A percentile compares a stretch with the other conserved stretches of the same genome.
Evolutionary conservation across 2,329 filamentous ascomycete species (phyloP).

Genomic region (Cordyceps fumosorosea): DNA sequence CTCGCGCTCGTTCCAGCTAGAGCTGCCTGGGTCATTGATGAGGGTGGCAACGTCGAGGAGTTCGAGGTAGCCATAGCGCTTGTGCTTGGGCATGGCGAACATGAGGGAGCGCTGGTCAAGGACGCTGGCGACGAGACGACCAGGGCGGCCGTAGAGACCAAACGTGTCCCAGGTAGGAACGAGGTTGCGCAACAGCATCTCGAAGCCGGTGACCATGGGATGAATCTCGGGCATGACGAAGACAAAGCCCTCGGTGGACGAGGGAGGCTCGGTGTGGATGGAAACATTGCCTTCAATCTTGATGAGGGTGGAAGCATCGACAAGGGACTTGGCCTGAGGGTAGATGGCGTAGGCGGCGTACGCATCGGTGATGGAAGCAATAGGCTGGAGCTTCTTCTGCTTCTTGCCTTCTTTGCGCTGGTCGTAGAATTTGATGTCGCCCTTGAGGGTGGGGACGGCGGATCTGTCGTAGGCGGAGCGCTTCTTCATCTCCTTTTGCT

Average conservation of each 20-base stretch:
- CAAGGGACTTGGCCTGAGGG: conserved; percentile 85
- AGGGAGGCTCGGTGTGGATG: conserved; percentile 72
- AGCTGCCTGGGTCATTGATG: conserved; percentile 71
- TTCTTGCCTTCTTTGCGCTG: conserved; percentile 67
- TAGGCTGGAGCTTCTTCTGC: conserved; percentile 83
- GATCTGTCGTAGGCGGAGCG: conserved; percentile 76
- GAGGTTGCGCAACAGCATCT: conserved; percentile 87
- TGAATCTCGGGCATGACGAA: conserved; percentile 96
- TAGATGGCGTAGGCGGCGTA: conserved; percentile 95
- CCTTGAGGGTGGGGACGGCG: conserved; percentile 62
- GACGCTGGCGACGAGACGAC: conserved; percentile 77
- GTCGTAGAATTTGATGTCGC: conserved; percentile 93
- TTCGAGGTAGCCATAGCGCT: conserved; percentile 85
- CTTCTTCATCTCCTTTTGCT: conserved; percentile 76
- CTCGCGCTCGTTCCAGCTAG: conserved; percentile 74
- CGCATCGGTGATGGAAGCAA: conserved; percentile 84
- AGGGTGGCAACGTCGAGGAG: conserved; percentile 75
- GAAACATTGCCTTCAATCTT: conserved; percentile 91
- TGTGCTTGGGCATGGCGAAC: conserved; percentile 93
- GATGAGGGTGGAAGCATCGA: conserved; percentile 88
- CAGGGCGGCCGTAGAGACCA: conserved; percentile 81
- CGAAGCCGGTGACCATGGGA: conserved; percentile 87
- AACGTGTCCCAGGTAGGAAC: conserved; percentile 95
- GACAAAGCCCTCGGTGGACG: conserved; percentile 83
- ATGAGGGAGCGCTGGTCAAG: conserved; percentile 85